Conservation (phyloP, 208 protist species). For the Trypanosoma caninum region DNA sequence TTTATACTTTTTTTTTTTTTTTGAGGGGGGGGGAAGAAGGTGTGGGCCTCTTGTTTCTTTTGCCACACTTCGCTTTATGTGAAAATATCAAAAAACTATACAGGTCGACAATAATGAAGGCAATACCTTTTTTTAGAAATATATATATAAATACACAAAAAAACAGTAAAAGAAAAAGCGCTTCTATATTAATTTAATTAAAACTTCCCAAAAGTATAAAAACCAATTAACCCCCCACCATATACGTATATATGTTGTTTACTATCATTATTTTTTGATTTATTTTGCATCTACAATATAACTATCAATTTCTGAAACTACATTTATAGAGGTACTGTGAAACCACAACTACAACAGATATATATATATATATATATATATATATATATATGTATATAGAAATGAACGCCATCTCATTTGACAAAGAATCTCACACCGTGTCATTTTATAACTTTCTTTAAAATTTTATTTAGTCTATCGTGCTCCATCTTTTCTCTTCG, state of each 20-base stretch:
- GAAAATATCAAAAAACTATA: background rate
- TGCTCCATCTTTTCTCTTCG: constrained; percentile 57
- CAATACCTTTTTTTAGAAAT: too few species aligned
- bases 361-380: constrained; percentile 1
- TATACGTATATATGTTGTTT: background rate
- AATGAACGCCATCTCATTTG: background rate
- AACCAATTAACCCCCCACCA: background rate
- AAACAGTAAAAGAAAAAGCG: constrained; percentile 5
- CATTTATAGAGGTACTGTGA: too few species aligned
- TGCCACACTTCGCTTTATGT: background rate
- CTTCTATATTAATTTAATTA: too few species aligned
- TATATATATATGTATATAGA: constrained; percentile 18
- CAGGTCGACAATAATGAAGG: too few species aligned
- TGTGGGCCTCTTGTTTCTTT: background rate
- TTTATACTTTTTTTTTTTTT: background rate
- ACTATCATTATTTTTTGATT: too few species aligned
- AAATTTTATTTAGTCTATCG: constrained; percentile 62
- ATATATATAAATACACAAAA: background rate
- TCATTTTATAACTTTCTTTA: constrained; percentile 46
- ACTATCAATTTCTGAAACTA: too few species aligned
- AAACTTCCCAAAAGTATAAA: background rate
- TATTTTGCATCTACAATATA: too few species aligned
- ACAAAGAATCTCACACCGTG: background rate
- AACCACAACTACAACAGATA: too few species aligned
- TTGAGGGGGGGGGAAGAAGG: too few species aligned